Percentiles rank a stretch among this genome's conserved stretches.
phyloP scores from a whole-genome alignment of 495 filamentous ascomycete species.

The Xylaria scruposa region DNA sequence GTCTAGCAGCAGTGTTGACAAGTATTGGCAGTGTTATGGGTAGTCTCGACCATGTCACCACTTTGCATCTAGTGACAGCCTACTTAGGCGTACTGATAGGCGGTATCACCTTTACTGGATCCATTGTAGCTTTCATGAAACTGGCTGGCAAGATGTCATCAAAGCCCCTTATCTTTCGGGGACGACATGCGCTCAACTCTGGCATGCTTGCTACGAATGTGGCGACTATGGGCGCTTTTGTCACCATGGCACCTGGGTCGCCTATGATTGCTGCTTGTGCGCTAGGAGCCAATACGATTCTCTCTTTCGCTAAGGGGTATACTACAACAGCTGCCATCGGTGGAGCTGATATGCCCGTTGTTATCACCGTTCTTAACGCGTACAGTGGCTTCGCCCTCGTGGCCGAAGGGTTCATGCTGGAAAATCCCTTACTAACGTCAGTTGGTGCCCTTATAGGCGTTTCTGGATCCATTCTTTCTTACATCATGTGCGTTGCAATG shows the following conservation, averaged over 20 bases:
- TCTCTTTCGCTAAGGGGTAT: slow-evolving; percentile 81
- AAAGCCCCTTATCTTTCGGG: slow-evolving; percentile 69
- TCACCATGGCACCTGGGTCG: slow-evolving; percentile 75
- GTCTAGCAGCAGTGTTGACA: slow-evolving; percentile 79
- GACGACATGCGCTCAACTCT: slow-evolving; percentile 72
- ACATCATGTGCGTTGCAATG: slow-evolving; percentile 85
- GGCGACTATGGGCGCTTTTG: slow-evolving; percentile 78
- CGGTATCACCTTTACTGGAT: slow-evolving; percentile 84
- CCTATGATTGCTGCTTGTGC: slow-evolving; percentile 76
- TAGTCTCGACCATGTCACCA: slow-evolving; percentile 67
- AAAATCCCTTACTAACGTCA: slow-evolving; percentile 78
- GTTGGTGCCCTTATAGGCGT: slow-evolving; percentile 83
- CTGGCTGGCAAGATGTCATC: slow-evolving; percentile 79
- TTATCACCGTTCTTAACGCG: slow-evolving; percentile 84
- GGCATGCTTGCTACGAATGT: slow-evolving; percentile 73
- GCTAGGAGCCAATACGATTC: slow-evolving; percentile 71
- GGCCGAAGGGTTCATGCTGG: slow-evolving; percentile 86
- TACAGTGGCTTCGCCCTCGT: slow-evolving; percentile 86
- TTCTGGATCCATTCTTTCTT: slow-evolving; percentile 80
- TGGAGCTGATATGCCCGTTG: slow-evolving; percentile 87
- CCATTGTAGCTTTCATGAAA: slow-evolving; percentile 82
- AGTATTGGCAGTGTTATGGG: slow-evolving; percentile 82
- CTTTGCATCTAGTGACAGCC: slow-evolving; percentile 76
- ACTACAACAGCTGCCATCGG: slow-evolving; percentile 84
- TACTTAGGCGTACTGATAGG: slow-evolving; percentile 83